Evolutionary conservation across 2,329 filamentous ascomycete genomes (phyloP).

Genomic region (Pseudogymnoascus sp.): DNA sequence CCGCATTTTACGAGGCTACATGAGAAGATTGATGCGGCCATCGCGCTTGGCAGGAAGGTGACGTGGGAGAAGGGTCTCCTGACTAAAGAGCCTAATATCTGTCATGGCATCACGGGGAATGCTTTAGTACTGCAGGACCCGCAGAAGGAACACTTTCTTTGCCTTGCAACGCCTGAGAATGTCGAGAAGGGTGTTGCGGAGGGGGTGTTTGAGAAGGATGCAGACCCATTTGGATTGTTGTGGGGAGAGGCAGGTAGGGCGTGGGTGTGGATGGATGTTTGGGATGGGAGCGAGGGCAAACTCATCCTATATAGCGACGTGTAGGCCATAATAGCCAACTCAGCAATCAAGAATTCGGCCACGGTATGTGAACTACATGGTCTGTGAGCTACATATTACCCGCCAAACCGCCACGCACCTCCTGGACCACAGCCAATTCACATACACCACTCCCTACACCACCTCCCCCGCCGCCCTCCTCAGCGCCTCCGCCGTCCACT

Average conservation of each 20-base stretch:
- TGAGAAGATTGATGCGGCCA: slow-evolving; percentile 43
- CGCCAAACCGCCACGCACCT: neutral
- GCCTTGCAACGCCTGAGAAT: slow-evolving; percentile 46
- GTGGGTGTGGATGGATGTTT: slow-evolving; percentile 37
- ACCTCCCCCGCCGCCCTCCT: slow-evolving; percentile 1
- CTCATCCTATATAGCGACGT: neutral
- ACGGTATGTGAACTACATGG: neutral
- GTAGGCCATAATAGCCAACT: neutral
- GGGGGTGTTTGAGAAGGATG: slow-evolving; percentile 42
- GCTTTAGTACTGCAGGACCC: slow-evolving; percentile 37
- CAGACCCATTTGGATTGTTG: slow-evolving; percentile 41
- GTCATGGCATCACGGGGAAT: slow-evolving; percentile 58
- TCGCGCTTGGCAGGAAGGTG: slow-evolving; percentile 43
- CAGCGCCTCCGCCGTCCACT: slow-evolving; percentile 17
- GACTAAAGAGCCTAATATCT: slow-evolving; percentile 56
- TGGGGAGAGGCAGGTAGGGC: slow-evolving; percentile 40
- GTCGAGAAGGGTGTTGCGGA: slow-evolving; percentile 45
- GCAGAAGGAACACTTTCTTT: slow-evolving; percentile 45
- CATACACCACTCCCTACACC: neutral
- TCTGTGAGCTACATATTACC: neutral
- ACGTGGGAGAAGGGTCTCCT: slow-evolving; percentile 50
- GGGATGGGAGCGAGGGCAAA: slow-evolving; percentile 8
- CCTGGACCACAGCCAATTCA: neutral
- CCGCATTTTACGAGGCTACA: slow-evolving; percentile 47
- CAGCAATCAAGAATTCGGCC: neutral